A percentile compares a stretch with the other conserved stretches of the same genome.
phyloP scores from a whole-genome alignment of 1,284 basidiomycete genomes.

The Tremellales sp. region DNA sequence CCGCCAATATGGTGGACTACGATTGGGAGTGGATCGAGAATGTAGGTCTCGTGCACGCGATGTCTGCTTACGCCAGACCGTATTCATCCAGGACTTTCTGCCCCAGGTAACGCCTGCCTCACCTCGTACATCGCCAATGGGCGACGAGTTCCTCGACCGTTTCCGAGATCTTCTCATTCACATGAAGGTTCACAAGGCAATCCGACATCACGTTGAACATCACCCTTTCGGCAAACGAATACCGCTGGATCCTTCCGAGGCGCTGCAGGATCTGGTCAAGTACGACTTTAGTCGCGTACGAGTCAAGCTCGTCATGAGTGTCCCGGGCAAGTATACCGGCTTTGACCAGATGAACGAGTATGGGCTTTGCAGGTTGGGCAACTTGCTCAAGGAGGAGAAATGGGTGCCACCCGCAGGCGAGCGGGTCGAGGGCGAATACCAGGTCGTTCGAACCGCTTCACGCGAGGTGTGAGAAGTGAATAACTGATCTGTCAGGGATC shows the following conservation, averaged over 20 bases:
- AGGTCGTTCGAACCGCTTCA: conserved; percentile 28
- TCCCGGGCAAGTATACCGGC: conserved; percentile 37
- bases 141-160: conserved; percentile 33
- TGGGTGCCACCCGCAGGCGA: conserved; percentile 37
- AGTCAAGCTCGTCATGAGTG: conserved; percentile 43
- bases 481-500: conserved; percentile 34
- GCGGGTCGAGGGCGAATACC: conserved; percentile 38
- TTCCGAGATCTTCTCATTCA: conserved; percentile 38
- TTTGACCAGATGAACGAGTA: conserved; percentile 24
- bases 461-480: background rate
- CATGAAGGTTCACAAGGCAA: conserved; percentile 37
- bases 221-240: conserved; percentile 30
- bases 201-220: conserved; percentile 21
- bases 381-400: conserved; percentile 30
- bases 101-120: conserved; percentile 7
- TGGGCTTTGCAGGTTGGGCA: conserved; percentile 37
- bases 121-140: conserved; percentile 7
- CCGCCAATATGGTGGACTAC: conserved; percentile 44
- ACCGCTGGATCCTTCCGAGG: conserved; percentile 20
- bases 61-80: no score
- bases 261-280: conserved; percentile 22
- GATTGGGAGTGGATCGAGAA: conserved; percentile 48
- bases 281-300: conserved; percentile 45
- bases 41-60: no score
- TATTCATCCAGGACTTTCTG: conserved; percentile 48